These are phyloP conservation scores for Heterobasidion parviporum DNA, from an alignment of 1,284 basidiomycete species.

Conservation along the genomic window DNA sequence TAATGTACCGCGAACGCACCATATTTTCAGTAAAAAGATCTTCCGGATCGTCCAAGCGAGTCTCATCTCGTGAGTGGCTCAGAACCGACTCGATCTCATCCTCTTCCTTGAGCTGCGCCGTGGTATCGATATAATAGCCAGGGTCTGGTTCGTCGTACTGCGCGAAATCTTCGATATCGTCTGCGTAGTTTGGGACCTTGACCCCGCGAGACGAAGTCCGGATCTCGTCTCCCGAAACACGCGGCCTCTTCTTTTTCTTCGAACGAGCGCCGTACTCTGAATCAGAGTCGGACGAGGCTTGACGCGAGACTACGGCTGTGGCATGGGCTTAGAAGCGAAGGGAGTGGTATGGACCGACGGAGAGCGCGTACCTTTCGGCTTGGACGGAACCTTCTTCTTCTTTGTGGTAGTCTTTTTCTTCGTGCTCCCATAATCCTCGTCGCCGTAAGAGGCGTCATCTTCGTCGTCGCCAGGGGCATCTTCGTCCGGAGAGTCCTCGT, in stretches of 20 bases:
- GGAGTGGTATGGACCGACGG: neutral
- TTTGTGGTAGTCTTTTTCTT: conserved; percentile 61
- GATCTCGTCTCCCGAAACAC: conserved; percentile 53
- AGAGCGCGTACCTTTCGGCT: conserved; percentile 48
- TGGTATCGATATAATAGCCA: conserved; percentile 46
- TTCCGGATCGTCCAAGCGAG: conserved; percentile 62
- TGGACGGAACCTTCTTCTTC: conserved; percentile 53
- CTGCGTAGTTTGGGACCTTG: conserved; percentile 80
- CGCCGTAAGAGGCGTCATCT: conserved; percentile 69
- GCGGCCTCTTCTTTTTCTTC: conserved; percentile 72
- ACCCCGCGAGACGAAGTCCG: conserved; percentile 77
- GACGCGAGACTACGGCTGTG: conserved; percentile 31
- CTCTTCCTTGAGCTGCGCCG: conserved; percentile 52
- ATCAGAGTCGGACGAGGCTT: conserved; percentile 67
- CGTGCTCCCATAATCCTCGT: conserved; percentile 52
- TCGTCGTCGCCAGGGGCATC: conserved; percentile 35
- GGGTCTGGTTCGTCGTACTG: conserved; percentile 59
- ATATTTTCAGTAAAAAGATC: conserved; percentile 84
- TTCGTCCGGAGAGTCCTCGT: conserved; percentile 45
- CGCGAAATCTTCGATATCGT: conserved; percentile 77
- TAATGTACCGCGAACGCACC: conserved; percentile 36
- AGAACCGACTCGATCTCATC: conserved; percentile 90
- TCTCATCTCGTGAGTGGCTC: conserved; percentile 76
- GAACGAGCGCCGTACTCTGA: conserved; percentile 83
- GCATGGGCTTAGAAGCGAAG: conserved; percentile 3